Evolutionary conservation across 257 asterid genomes (phyloP).

Genomic region (Solanum etuberosum): DNA sequence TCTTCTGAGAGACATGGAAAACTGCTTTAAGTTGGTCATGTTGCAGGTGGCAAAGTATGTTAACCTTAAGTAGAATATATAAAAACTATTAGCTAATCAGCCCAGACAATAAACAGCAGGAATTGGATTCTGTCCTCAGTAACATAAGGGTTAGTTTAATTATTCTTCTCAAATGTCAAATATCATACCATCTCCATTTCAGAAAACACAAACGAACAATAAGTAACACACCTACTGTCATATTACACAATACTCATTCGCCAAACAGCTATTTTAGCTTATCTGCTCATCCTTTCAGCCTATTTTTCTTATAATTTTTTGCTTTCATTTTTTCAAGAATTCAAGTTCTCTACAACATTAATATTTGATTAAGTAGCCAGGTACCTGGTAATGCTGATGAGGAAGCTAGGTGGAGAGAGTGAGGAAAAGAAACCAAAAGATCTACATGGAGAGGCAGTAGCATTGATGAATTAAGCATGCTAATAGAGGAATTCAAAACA

Average conservation of each 20-base stretch:
- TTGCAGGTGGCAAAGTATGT: constrained; percentile 84
- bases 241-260: not conserved
- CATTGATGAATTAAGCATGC: not conserved
- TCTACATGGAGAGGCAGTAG: not conserved
- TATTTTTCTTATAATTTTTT: not conserved
- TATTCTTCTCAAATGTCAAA: not conserved
- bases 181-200: not conserved
- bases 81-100: not conserved
- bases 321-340: not conserved
- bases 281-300: not conserved
- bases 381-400: not conserved
- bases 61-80: constrained; percentile 35
- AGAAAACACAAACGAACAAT: not conserved
- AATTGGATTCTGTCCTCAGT: not conserved
- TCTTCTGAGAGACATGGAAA: constrained; percentile 86
- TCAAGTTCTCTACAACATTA: not conserved
- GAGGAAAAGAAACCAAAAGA: not conserved
- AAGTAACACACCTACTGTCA: not conserved
- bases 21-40: constrained; percentile 89
- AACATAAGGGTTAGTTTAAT: not conserved
- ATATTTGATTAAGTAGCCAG: not conserved
- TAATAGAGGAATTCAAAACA: not conserved
- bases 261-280: not conserved
- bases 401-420: not conserved
- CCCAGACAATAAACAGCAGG: not conserved